Percentiles rank a stretch among this genome's conserved stretches.
Conservation (phyloP, 192 early-diverging fungal species). For the Coemansia sp. region DNA sequence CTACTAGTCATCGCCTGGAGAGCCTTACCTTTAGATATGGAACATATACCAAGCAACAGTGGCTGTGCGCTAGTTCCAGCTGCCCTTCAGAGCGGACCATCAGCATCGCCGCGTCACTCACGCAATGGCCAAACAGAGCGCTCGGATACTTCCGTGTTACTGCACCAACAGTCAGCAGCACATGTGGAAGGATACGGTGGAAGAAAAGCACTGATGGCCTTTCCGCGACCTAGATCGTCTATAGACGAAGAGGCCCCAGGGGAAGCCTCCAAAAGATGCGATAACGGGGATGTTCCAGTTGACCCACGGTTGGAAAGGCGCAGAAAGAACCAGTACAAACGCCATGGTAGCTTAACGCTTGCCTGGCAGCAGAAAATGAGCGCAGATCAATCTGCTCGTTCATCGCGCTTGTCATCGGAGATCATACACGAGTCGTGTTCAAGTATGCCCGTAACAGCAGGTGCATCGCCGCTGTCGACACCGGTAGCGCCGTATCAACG, state of each 20-base stretch:
- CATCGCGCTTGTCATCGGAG: constrained; percentile 26
- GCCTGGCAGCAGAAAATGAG: constrained; percentile 18
- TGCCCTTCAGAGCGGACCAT: constrained; percentile 43
- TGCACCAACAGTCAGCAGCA: neutral
- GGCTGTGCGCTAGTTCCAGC: constrained; percentile 26
- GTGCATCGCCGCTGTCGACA: constrained; percentile 27
- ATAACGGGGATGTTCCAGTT: neutral
- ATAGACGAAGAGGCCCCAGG: constrained; percentile 8
- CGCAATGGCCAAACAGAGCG: neutral
- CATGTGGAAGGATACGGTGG: neutral
- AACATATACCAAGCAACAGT: constrained; percentile 6
- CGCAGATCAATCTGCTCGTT: neutral
- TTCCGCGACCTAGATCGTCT: constrained; percentile 36
- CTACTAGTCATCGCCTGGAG: neutral
- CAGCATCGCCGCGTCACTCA: constrained; percentile 32
- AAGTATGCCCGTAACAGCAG: neutral
- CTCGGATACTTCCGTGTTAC: neutral
- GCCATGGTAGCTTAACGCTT: constrained; percentile 48
- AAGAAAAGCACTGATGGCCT: constrained; percentile 12
- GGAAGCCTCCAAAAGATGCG: neutral
- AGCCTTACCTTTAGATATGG: neutral
- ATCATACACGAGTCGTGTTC: neutral
- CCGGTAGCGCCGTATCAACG: constrained; percentile 16
- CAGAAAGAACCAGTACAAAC: constrained; percentile 46
- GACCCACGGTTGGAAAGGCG: constrained; percentile 41